These are phyloP conservation scores for Lasiosphaeris hirsuta DNA, from an alignment of 495 filamentous ascomycete genomes.

Conservation along the genomic window DNA sequence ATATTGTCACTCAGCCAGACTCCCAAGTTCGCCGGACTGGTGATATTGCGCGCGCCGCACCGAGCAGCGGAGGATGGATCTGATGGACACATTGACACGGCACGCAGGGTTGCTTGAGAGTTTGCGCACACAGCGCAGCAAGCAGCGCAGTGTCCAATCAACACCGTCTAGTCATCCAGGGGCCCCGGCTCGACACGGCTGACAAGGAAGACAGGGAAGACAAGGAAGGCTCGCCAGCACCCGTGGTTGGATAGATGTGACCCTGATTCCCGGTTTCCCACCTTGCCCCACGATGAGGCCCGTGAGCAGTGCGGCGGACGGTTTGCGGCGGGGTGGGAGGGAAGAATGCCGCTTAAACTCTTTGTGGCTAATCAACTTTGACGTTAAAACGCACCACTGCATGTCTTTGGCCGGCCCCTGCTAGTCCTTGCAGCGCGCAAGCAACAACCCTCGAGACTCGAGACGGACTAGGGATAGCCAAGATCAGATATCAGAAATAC, in stretches of 20 bases:
- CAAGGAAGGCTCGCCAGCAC: slow-evolving; percentile 29
- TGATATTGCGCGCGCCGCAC: neutral
- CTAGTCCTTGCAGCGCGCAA: neutral
- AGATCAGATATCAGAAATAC: too few relatives aligned
- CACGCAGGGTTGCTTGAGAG: slow-evolving; percentile 9
- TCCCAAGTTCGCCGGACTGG: too few relatives aligned
- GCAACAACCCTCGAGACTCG: neutral
- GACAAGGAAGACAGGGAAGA: neutral
- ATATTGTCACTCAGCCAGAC: too few relatives aligned
- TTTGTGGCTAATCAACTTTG: slow-evolving; percentile 19
- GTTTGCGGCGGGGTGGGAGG: neutral
- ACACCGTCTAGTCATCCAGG: slow-evolving; percentile 13
- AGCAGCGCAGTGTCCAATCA: slow-evolving; percentile 4
- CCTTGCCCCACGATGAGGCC: slow-evolving; percentile 21
- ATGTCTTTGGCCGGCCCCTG: neutral
- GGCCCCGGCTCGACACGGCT: slow-evolving; percentile 23
- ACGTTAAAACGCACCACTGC: neutral
- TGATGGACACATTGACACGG: slow-evolving; percentile 5
- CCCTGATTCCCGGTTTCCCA: slow-evolving; percentile 37
- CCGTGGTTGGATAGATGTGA: slow-evolving; percentile 33
- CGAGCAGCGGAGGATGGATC: slow-evolving; percentile 3
- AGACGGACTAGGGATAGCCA: too few relatives aligned
- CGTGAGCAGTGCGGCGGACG: neutral
- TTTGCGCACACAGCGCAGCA: slow-evolving; percentile 3
- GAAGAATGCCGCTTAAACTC: slow-evolving; percentile 24